phyloP scores from a whole-genome alignment of 179 eudicot genomes.

The Drosera spatulata region DNA sequence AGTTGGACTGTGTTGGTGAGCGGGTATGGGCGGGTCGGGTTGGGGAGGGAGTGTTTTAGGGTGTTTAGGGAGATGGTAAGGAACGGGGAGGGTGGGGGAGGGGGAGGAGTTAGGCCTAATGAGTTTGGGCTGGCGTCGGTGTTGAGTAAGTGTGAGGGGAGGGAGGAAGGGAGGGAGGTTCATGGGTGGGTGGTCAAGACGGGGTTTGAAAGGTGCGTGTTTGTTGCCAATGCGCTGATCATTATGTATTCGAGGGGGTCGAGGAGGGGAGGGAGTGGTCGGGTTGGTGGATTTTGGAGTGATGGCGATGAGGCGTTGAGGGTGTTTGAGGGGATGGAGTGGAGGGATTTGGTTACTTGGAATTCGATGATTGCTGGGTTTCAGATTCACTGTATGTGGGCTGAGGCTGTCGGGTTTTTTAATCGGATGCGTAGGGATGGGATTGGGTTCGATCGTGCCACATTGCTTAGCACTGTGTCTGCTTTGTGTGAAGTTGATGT shows the following conservation, averaged over 20 bases:
- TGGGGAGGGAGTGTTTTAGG: slow-evolving; percentile 12
- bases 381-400: slow-evolving; percentile 15
- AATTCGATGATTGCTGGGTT: slow-evolving; percentile 29
- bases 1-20: slow-evolving; percentile 35
- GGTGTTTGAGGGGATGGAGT: slow-evolving; percentile 16
- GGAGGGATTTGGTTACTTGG: slow-evolving; percentile 20
- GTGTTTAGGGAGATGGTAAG: slow-evolving; percentile 18
- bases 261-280: background rate
- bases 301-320: slow-evolving; percentile 19
- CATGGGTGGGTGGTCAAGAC: slow-evolving; percentile 22
- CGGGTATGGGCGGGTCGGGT: slow-evolving; percentile 20
- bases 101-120: slow-evolving; percentile 10
- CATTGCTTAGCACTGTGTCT: slow-evolving; percentile 32
- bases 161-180: slow-evolving; percentile 20
- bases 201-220: slow-evolving; percentile 14
- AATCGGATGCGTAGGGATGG: slow-evolving; percentile 21
- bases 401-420: slow-evolving; percentile 23
- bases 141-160: slow-evolving; percentile 7
- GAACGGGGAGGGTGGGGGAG: too few relatives aligned
- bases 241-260: slow-evolving; percentile 20
- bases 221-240: slow-evolving; percentile 25
- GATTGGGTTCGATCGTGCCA: slow-evolving; percentile 27
- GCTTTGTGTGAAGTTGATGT: slow-evolving; percentile 14
- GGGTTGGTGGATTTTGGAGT: background rate
- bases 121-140: slow-evolving; percentile 25